A percentile compares a stretch with the other conserved stretches of the same genome.
phyloP scores from a whole-genome alignment of 805 yeast genomes.

The Yamadazyma insecticola region DNA sequence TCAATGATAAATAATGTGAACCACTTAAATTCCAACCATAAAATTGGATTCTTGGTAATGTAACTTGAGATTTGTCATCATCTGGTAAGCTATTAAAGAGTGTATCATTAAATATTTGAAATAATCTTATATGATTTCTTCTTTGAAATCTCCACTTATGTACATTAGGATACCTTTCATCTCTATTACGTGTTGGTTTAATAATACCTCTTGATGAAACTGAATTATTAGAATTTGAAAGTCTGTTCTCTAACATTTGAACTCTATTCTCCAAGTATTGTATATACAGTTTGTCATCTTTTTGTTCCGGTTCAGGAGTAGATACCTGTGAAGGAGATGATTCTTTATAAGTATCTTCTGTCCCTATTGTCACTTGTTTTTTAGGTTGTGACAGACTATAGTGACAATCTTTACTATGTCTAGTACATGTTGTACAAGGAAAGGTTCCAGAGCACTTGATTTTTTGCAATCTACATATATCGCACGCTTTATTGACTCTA shows the following conservation, averaged over 20 bases:
- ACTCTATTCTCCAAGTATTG: slow-evolving; percentile 37
- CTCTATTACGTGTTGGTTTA: slow-evolving; percentile 19
- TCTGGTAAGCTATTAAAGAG: slow-evolving; percentile 28
- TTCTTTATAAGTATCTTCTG: not conserved
- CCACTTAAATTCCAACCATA: slow-evolving; percentile 70
- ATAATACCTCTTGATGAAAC: slow-evolving; percentile 9
- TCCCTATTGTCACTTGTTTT: not conserved
- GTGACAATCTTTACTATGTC: slow-evolving; percentile 32
- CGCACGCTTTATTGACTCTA: slow-evolving; percentile 52
- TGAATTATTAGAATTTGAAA: slow-evolving; percentile 13
- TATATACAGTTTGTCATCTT: slow-evolving; percentile 17
- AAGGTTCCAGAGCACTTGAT: slow-evolving; percentile 52
- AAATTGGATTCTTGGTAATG: slow-evolving; percentile 52
- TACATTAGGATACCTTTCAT: slow-evolving; percentile 16
- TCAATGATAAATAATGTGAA: slow-evolving; percentile 39
- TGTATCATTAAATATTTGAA: slow-evolving; percentile 33
- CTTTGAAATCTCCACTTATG: slow-evolving; percentile 46
- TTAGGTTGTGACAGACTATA: slow-evolving; percentile 11
- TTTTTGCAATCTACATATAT: slow-evolving; percentile 50
- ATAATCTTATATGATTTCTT: slow-evolving; percentile 41
- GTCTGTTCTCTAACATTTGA: slow-evolving; percentile 32
- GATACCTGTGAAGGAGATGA: slow-evolving; percentile 8
- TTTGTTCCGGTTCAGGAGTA: slow-evolving; percentile 5
- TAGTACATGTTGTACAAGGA: slow-evolving; percentile 48
- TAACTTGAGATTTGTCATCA: slow-evolving; percentile 28